A percentile compares a stretch with the other conserved stretches of the same genome.
Conservation (phyloP, 2,329 filamentous ascomycete species). For the Phyllosticta citribraziliensis region DNA sequence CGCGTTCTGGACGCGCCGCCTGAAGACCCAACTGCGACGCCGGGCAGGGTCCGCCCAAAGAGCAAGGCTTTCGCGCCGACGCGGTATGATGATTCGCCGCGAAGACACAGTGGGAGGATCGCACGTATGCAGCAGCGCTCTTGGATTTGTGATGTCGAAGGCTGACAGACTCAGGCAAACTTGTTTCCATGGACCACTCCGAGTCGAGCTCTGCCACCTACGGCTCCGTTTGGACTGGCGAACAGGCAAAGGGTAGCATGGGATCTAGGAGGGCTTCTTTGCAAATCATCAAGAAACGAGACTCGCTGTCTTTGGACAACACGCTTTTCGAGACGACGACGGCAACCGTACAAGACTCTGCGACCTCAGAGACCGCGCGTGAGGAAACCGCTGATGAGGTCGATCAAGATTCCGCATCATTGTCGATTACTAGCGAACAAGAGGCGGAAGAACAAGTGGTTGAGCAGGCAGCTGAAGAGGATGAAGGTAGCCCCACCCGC, state of each 20-base stretch:
- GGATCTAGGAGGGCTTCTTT: no score
- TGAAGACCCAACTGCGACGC: slow-evolving; percentile 17
- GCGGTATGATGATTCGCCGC: slow-evolving; percentile 17
- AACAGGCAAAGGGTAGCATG: neutral
- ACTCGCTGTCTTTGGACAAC: neutral
- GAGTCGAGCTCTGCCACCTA: neutral
- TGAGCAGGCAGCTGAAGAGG: neutral
- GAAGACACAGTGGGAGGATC: neutral
- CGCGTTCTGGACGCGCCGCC: slow-evolving; percentile 25
- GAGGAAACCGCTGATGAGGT: neutral
- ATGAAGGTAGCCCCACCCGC: neutral
- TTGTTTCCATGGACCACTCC: neutral
- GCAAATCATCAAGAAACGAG: neutral
- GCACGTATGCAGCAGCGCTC: neutral
- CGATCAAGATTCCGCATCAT: neutral
- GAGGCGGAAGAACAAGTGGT: neutral
- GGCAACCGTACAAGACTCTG: neutral
- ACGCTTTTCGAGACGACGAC: neutral
- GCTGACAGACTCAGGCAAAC: slow-evolving; percentile 1
- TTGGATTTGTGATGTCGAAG: neutral
- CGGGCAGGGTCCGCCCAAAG: slow-evolving; percentile 15
- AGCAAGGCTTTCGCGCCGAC: slow-evolving; percentile 25
- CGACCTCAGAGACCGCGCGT: neutral
- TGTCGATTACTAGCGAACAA: neutral
- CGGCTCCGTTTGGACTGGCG: neutral